phyloP scores from a whole-genome alignment of 129 eudicot species.

The Glebionis coronaria region DNA sequence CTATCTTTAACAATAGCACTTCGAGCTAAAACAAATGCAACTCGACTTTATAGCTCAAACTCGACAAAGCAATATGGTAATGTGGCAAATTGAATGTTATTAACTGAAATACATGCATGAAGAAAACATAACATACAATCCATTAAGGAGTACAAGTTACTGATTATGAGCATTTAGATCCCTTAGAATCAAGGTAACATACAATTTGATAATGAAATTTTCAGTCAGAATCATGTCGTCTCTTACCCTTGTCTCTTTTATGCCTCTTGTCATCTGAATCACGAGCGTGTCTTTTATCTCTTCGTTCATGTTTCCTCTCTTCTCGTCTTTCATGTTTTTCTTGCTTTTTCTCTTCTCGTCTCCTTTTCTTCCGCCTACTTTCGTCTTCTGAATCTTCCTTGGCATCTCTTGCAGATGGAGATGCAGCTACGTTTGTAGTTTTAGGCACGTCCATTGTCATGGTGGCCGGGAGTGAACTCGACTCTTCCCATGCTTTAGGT shows the following conservation, averaged over 20 bases:
- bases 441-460: constrained; percentile 31
- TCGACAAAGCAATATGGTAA: no score
- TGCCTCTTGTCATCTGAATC: constrained; percentile 42
- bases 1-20: no score
- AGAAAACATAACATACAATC: no score
- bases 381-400: constrained; percentile 54
- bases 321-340: constrained; percentile 46
- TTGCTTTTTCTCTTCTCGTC: constrained; percentile 55
- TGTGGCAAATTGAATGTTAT: no score
- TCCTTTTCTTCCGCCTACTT: constrained; percentile 55
- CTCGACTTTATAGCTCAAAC: no score
- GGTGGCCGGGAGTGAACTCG: constrained; percentile 39
- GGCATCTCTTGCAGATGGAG: constrained; percentile 29
- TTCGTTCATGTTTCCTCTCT: constrained; percentile 55
- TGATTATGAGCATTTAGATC: no score
- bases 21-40: no score
- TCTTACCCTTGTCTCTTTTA: constrained; percentile 63
- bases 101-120: no score
- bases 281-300: constrained; percentile 35
- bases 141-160: no score
- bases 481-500: constrained; percentile 45
- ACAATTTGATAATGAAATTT: background rate
- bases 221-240: constrained; percentile 68
- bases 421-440: background rate
- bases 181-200: background rate